These are phyloP conservation scores for Chlamydomonas schloesseri DNA, from an alignment of 139 green algal genomes.

Conservation along the genomic window DNA sequence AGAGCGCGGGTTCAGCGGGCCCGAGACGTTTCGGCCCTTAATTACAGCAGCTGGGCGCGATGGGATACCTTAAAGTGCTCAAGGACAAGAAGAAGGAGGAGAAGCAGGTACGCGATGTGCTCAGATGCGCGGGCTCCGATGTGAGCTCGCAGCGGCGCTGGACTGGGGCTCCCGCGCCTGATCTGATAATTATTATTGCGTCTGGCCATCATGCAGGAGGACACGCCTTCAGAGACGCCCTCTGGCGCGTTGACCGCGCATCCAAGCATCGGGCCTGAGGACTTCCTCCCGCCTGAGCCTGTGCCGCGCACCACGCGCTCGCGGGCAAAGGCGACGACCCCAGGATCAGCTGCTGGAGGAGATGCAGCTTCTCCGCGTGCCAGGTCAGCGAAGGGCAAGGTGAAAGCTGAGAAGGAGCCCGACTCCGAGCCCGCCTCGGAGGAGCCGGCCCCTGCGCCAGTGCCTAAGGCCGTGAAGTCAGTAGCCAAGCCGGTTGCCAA, in stretches of 20 bases:
- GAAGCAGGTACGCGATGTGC: conserved; percentile 21
- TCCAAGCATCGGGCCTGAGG: conserved; percentile 38
- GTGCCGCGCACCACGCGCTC: conserved; percentile 35
- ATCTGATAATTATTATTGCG: background rate
- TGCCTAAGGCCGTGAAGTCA: background rate
- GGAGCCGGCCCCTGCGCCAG: too few species aligned
- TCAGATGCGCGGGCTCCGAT: background rate
- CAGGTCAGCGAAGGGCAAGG: background rate
- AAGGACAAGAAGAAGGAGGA: conserved; percentile 25
- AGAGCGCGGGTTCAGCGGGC: too few species aligned
- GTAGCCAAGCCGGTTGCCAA: background rate
- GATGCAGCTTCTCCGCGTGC: background rate
- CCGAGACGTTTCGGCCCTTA: too few species aligned
- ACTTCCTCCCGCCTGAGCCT: conserved; percentile 38
- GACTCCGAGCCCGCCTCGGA: too few species aligned
- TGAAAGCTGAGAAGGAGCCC: background rate
- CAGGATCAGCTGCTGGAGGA: too few species aligned
- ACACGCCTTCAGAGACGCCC: too few species aligned
- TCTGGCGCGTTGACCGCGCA: background rate
- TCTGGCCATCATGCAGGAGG: background rate
- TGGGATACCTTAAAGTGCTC: conserved; percentile 43
- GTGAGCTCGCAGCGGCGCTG: too few species aligned
- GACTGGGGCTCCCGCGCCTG: too few species aligned
- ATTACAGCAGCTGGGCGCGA: background rate
- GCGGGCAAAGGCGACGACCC: background rate